Base-by-base conservation (phyloP, 352 stramenopile genomes). In the Globisporangium nodosum region DNA sequence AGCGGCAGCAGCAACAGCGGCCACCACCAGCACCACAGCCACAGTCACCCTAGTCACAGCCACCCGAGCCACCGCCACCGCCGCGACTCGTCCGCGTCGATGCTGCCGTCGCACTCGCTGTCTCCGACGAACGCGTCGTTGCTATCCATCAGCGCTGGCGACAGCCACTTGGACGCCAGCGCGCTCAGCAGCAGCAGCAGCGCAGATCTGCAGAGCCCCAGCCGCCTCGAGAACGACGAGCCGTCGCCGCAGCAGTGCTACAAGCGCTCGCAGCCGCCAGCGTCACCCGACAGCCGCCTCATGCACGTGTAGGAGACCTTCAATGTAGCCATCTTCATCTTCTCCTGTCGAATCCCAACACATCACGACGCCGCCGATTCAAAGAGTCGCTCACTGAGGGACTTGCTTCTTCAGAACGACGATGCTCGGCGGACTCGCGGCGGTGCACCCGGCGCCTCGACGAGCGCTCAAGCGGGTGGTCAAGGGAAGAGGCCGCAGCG, bases 191-290 rank as follows among this genome's bases (percentile, higher is more conserved):
- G 37, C 16, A 65, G 48, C 20, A 46, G 37, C 16, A 65, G 52
- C 31, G 56, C 65, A 21, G 33, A 12, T 13, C 60, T 62, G n/a
- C 65, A 70, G 31, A 76, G 73, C 55, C 65, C 68, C 8, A 73
- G 63, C 15, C 31, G 27, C 54, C 24, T 59, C 21, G 30, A 43
- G 12, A 66, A 31, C n/a, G 43, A 54, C 46, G 60, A 68, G 43
- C 21, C 50, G 40, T 75, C 71, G 3, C 70, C 66, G 12, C 70
- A 50, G 24, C 52, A 79, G 35, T 80, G 71, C 63, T 88, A 85
- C 72, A 88, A 88, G 59, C 78, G 78, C 43, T 70, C 71, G 13
- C 75, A 74, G 40, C 72, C 68, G 42, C 68, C 53, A 3, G 2
- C 45, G n/a, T 79, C 78, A 9, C 72, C 78, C 4, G 69, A 63